These are phyloP conservation scores for Dalbergia cochinchinensis DNA, from an alignment of 306 rosid genomes.

Conservation along the genomic window DNA sequence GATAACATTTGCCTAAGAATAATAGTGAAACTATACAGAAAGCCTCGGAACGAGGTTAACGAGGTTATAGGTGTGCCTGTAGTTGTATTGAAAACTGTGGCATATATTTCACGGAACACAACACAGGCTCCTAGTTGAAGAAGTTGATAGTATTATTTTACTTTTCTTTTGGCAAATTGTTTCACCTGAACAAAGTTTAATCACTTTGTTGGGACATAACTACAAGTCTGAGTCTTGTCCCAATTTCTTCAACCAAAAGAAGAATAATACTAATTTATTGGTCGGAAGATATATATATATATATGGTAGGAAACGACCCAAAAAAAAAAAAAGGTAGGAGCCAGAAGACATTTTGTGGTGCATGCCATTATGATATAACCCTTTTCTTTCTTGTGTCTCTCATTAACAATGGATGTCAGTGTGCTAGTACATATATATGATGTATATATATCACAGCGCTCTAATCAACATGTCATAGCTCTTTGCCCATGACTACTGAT, in stretches of 20 bases:
- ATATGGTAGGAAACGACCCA: background rate
- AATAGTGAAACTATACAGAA: background rate
- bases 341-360: background rate
- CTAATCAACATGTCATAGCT: background rate
- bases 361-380: background rate
- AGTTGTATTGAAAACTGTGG: constrained; percentile 28
- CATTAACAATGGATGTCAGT: constrained; percentile 32
- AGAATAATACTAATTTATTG: background rate
- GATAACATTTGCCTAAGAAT: too few relatives aligned
- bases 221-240: background rate
- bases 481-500: background rate
- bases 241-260: background rate
- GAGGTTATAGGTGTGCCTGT: constrained; percentile 24
- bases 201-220: constrained; percentile 7
- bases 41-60: constrained; percentile 24
- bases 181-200: background rate
- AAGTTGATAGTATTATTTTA: background rate
- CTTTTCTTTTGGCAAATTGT: constrained; percentile 7
- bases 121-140: constrained; percentile 9
- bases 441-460: background rate
- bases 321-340: too few relatives aligned
- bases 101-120: constrained; percentile 40
- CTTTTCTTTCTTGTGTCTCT: background rate
- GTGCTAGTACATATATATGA: constrained; percentile 36
- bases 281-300: background rate